These are phyloP conservation scores for Cordyceps fumosorosea DNA, from an alignment of 2,329 filamentous ascomycete genomes.

Conservation along the genomic window DNA sequence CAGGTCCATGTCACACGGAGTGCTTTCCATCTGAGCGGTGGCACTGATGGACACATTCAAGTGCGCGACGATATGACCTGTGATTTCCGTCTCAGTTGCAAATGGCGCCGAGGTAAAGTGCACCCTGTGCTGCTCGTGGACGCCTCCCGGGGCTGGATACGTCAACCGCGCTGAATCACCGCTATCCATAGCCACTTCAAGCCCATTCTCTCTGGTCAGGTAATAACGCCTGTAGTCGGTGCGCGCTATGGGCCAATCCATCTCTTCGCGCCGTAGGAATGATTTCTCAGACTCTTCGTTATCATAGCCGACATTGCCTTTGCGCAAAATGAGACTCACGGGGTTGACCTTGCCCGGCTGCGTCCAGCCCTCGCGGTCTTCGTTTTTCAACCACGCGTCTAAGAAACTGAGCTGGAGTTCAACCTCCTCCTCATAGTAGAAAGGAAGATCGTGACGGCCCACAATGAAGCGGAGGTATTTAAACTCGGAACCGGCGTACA, in stretches of 20 bases:
- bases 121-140: constrained; percentile 22
- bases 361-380: constrained; percentile 47
- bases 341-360: neutral
- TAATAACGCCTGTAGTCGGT: constrained; percentile 51
- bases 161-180: neutral
- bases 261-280: constrained; percentile 50
- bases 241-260: constrained; percentile 59
- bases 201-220: neutral
- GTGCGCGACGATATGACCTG: constrained; percentile 59
- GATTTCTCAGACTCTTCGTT: constrained; percentile 13
- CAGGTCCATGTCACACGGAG: constrained; percentile 50
- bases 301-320: neutral
- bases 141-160: neutral
- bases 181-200: neutral
- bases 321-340: neutral
- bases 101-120: constrained; percentile 54
- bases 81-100: constrained; percentile 60
- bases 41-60: constrained; percentile 55
- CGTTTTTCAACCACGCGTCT: constrained; percentile 63
- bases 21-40: constrained; percentile 37
- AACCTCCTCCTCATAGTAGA: constrained; percentile 64
- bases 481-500: constrained; percentile 55
- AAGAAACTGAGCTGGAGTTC: constrained; percentile 62
- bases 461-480: constrained; percentile 67
- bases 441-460: constrained; percentile 64